Base-by-base conservation (phyloP, 441 rosid species). In the Melianthus villosus region DNA sequence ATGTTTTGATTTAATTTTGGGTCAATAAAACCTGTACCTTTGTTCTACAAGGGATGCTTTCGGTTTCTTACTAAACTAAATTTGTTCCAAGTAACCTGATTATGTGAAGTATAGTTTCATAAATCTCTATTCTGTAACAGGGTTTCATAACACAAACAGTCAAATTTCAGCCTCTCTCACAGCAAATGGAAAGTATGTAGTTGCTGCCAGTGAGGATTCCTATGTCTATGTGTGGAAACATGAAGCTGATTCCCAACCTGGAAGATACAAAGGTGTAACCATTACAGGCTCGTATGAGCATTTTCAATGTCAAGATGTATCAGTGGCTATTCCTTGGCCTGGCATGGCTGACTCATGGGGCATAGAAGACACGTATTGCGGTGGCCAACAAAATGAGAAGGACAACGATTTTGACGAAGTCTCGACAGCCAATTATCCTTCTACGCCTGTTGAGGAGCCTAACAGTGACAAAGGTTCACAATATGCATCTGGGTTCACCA, bases 191-290 rank as follows among this genome's bases (percentile, higher is more conserved):
- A 89, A 79, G 67, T 81, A 57, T 35, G 71, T 84, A 20, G 80
- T 89, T 22, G 63, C 94, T 38, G 98, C 98, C 17, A 89, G 98
- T 37, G 98, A 81, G 60, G 98, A 84, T 65, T 89, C 96, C 4
- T 66, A 71, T 39, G 92, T 89, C 2, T 89, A 79, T 29, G 69
- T 84, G 31, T 89, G 98, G 98, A 89, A 84, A 62, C 74, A 89
- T 35, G 93, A 81, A 54, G 59, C 76, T 16, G 89, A 68, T 57
- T 82, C 93, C 17, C 69, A 75, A 49, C 68, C 83, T 9, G 63
- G 78, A 62, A 67, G 86, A 63, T 71, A 63, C 57, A 89, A 79
- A 73, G 64, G 66, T 49, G 77, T 77, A 16, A 65, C 82, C 0
- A 64, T 73, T 20, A 75, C 94, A 3, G 63, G 44, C 45, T 79